Evolutionary conservation across 768 basidiomycete species (phyloP), one percentile per base, ranked within the genome.

Genomic region (Chlorophyllum brunneum): DNA sequence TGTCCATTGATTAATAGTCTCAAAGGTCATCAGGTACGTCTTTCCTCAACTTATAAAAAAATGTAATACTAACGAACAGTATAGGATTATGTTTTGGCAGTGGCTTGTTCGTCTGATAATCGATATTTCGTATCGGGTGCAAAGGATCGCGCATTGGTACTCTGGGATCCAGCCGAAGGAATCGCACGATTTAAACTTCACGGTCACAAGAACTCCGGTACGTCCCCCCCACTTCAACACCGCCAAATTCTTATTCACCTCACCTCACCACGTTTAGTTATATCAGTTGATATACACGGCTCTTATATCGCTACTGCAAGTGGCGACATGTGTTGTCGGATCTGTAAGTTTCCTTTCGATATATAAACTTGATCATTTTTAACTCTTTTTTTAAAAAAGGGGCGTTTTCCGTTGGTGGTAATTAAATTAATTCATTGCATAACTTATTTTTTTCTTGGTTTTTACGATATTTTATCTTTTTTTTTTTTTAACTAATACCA

Each of bases 61-160:
- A 10, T 23, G 16, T 20, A 4, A 16, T 31, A 13, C 6, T 31
- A 13, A 31, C 13, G 23, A 26, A 42, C n/a, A 18, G 2, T 31
- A 37, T 18, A 95, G 71, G 76, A 79, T 59, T 79, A 79, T 59
- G 79, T 81, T 30, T 62, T 81, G 40, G 73, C 72, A n/a, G 78
- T 81, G n/a, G 76, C 67, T 13, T 90, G 94, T 42, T 92, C 91
- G 40, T 88, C 92, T 57, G 95, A 98, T 67, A 92, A 91, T 3
- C 83, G 90, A 58, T 82, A 93, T 90, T 87, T 98, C 59, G 95
- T 97, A 9, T 94, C 92, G 9, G 95, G 97, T 1, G 79, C 79
- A 3, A 98, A 98, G 71, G 97, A 99, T 66, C 88, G 97, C 10
- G 88, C 92, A 0, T 94, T 99, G 50, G 92, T 95, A 66, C 93